Evolutionary conservation across 2,329 filamentous ascomycete genomes (phyloP).

Genomic region (Cordyceps militaris): DNA sequence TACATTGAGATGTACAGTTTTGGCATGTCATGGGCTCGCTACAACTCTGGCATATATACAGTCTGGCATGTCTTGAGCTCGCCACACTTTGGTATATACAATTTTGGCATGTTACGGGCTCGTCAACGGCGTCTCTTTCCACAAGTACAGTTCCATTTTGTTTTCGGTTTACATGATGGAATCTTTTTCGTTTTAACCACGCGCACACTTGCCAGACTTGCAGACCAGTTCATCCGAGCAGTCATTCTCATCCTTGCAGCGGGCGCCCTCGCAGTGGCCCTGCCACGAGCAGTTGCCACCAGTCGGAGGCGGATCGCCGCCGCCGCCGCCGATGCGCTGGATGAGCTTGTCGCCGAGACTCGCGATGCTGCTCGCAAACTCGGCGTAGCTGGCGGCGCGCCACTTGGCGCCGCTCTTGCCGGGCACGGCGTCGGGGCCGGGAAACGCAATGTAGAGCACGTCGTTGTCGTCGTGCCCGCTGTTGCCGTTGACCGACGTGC

Average conservation of each 20-base stretch:
- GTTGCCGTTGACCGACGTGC: conserved; percentile 43
- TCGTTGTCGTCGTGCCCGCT: conserved; percentile 49
- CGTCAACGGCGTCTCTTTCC: neutral
- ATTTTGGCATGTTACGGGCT: neutral
- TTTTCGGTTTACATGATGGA: conserved; percentile 4
- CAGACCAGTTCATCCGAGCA: conserved; percentile 21
- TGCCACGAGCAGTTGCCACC: conserved; percentile 16
- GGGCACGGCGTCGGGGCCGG: conserved; percentile 48
- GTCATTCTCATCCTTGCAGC: conserved; percentile 19
- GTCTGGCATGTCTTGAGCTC: neutral
- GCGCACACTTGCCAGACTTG: conserved; percentile 18
- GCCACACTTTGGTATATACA: neutral
- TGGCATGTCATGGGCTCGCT: neutral
- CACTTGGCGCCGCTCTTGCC: conserved; percentile 47
- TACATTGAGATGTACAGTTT: neutral
- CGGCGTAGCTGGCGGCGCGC: conserved; percentile 39
- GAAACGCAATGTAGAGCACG: conserved; percentile 56
- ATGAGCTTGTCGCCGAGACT: conserved; percentile 46
- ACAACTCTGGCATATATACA: conserved; percentile 1
- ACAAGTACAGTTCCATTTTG: conserved; percentile 5
- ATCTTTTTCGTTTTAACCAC: neutral
- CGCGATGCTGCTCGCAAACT: conserved; percentile 48
- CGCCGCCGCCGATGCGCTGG: conserved; percentile 20
- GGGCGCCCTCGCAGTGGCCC: conserved; percentile 17
- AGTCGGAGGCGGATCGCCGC: conserved; percentile 3